Evolutionary conservation across 2,329 filamentous ascomycete species (phyloP).

Genomic region (Chaetothyriales sp.): DNA sequence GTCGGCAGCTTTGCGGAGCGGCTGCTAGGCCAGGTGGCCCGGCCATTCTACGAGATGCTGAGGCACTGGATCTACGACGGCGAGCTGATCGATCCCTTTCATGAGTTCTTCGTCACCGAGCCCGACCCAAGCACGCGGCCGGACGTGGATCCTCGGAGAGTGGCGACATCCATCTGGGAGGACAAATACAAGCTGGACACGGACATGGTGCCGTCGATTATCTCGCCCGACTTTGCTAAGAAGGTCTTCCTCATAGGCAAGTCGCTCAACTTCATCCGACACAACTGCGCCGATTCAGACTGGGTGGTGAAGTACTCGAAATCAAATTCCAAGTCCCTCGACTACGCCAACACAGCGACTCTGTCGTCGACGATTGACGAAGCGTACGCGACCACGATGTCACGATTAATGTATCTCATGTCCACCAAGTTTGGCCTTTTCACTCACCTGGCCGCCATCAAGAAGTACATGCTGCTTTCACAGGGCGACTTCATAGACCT

Average conservation of each 20-base stretch:
- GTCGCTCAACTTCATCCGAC: constrained; percentile 92
- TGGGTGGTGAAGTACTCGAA: constrained; percentile 97
- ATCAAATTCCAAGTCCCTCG: constrained; percentile 75
- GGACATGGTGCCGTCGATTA: constrained; percentile 81
- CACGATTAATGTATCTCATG: constrained; percentile 83
- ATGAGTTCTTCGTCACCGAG: constrained; percentile 88
- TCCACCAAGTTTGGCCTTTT: constrained; percentile 88
- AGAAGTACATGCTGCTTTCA: constrained; percentile 85
- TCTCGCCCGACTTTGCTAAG: constrained; percentile 82
- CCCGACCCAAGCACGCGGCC: constrained; percentile 45
- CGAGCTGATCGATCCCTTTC: constrained; percentile 88
- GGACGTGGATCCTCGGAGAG: constrained; percentile 32
- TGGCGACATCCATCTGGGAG: constrained; percentile 85
- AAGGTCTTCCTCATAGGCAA: constrained; percentile 97
- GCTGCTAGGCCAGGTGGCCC: constrained; percentile 69
- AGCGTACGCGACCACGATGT: constrained; percentile 97
- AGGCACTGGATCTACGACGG: constrained; percentile 97
- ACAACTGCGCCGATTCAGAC: constrained; percentile 79
- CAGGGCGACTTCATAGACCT: constrained; percentile 95
- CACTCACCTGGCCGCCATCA: constrained; percentile 77
- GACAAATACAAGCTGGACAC: constrained; percentile 84
- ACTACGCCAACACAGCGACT: constrained; percentile 72
- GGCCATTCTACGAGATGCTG: constrained; percentile 92
- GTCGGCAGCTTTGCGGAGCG: constrained; percentile 87
- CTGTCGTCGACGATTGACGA: constrained; percentile 89